Evolutionary conservation across 1,139 yeast species (phyloP).

Genomic region (Eremothecium sinecaudum): DNA sequence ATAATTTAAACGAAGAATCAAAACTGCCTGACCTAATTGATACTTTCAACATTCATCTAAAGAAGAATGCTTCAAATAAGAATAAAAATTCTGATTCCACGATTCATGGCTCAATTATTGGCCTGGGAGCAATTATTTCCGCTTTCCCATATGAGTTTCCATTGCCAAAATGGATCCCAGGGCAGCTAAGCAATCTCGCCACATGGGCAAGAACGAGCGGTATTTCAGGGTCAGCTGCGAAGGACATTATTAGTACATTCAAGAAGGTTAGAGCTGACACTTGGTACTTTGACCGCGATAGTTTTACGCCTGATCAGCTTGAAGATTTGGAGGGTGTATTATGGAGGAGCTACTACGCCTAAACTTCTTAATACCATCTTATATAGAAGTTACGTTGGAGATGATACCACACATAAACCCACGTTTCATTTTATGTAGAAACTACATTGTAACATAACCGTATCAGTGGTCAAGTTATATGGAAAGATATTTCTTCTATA

Average conservation of each 20-base stretch:
- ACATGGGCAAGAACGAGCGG: constrained; percentile 60
- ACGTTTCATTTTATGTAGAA: too few relatives aligned
- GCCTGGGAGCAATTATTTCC: constrained; percentile 77
- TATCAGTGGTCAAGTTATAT: too few relatives aligned
- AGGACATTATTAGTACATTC: constrained; percentile 70
- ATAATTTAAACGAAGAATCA: constrained; percentile 51
- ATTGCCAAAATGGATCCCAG: constrained; percentile 86
- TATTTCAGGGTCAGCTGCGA: constrained; percentile 75
- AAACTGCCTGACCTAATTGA: constrained; percentile 33
- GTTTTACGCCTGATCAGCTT: constrained; percentile 68
- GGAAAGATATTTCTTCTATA: too few relatives aligned
- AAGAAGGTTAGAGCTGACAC: constrained; percentile 92
- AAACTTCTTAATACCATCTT: too few relatives aligned
- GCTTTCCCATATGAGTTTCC: constrained; percentile 92
- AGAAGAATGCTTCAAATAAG: constrained; percentile 23
- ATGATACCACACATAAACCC: too few relatives aligned
- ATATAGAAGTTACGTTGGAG: too few relatives aligned
- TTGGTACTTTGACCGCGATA: constrained; percentile 83
- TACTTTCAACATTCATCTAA: constrained; percentile 35
- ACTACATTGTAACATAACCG: too few relatives aligned
- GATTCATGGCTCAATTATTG: constrained; percentile 82
- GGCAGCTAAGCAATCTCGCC: constrained; percentile 59
- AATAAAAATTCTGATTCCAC: constrained; percentile 38
- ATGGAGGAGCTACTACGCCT: constrained; percentile 88
- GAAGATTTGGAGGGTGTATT: constrained; percentile 92